These are phyloP conservation scores for Globisporangium carolinianum DNA, from an alignment of 352 stramenopile species.

Conservation along the genomic window DNA sequence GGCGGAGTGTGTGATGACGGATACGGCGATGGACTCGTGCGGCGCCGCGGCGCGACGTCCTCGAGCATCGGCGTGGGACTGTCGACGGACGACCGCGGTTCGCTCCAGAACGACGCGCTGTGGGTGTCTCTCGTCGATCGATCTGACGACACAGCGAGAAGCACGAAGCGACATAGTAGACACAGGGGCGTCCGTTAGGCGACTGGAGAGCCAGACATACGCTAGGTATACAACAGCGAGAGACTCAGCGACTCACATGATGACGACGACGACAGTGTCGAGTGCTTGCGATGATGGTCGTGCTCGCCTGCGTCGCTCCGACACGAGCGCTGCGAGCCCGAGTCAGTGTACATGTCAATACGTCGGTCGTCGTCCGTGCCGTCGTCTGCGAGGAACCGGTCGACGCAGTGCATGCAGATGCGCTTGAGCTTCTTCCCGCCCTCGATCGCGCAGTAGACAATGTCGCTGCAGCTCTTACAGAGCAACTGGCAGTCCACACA, in stretches of 20 bases:
- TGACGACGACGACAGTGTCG: too few species aligned
- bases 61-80: slow-evolving; percentile 11
- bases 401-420: slow-evolving; percentile 62
- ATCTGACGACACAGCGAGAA: background rate
- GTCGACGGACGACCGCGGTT: background rate
- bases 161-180: background rate
- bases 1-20: background rate
- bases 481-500: slow-evolving; percentile 14
- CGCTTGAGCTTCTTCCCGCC: slow-evolving; percentile 60
- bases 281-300: too few species aligned
- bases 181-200: too few species aligned
- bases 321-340: background rate
- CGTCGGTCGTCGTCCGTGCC: background rate
- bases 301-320: background rate
- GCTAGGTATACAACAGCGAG: background rate
- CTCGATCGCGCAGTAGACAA: slow-evolving; percentile 56
- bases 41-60: background rate
- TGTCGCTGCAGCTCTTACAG: slow-evolving; percentile 55
- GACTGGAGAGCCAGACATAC: background rate
- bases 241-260: too few species aligned
- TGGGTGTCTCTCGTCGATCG: slow-evolving; percentile 1
- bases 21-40: too few species aligned
- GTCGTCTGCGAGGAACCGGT: slow-evolving; percentile 13
- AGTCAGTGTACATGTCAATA: slow-evolving; percentile 17
- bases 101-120: slow-evolving; percentile 3